Evolutionary conservation across 768 basidiomycete species (phyloP).

Genomic region (Panus rudis): DNA sequence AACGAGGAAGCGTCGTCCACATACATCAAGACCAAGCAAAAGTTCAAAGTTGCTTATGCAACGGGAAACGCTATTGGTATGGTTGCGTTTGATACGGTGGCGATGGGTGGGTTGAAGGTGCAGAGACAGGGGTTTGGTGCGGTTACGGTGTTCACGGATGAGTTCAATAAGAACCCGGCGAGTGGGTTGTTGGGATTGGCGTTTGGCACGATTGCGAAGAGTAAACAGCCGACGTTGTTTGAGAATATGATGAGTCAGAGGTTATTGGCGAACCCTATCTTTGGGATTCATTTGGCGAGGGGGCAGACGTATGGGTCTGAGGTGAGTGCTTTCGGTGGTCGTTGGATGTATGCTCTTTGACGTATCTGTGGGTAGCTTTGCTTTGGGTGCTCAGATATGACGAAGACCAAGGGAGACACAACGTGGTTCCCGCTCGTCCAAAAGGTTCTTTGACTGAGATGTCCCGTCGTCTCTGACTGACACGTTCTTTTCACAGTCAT

Average conservation of each 20-base stretch:
- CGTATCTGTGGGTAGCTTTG: slow-evolving; percentile 24
- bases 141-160: slow-evolving; percentile 37
- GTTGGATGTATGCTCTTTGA: neutral
- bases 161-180: slow-evolving; percentile 45
- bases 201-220: slow-evolving; percentile 48
- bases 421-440: slow-evolving; percentile 33
- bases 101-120: slow-evolving; percentile 38
- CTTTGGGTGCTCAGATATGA: slow-evolving; percentile 35
- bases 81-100: slow-evolving; percentile 43
- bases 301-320: slow-evolving; percentile 37
- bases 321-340: slow-evolving; percentile 23
- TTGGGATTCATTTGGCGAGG: slow-evolving; percentile 54
- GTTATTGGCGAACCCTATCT: slow-evolving; percentile 38
- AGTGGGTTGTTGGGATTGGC: slow-evolving; percentile 58
- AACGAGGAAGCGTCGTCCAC: slow-evolving; percentile 34
- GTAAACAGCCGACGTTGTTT: slow-evolving; percentile 46
- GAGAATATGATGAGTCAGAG: slow-evolving; percentile 48
- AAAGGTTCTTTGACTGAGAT: slow-evolving; percentile 11
- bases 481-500: slow-evolving; percentile 34
- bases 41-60: slow-evolving; percentile 39
- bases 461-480: neutral
- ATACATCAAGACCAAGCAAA: slow-evolving; percentile 24
- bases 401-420: slow-evolving; percentile 29
- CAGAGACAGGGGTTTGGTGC: slow-evolving; percentile 50
- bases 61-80: slow-evolving; percentile 27